Evolutionary conservation across 176 grass and related monocot species (phyloP).

Genomic region (Juncus effusus): DNA sequence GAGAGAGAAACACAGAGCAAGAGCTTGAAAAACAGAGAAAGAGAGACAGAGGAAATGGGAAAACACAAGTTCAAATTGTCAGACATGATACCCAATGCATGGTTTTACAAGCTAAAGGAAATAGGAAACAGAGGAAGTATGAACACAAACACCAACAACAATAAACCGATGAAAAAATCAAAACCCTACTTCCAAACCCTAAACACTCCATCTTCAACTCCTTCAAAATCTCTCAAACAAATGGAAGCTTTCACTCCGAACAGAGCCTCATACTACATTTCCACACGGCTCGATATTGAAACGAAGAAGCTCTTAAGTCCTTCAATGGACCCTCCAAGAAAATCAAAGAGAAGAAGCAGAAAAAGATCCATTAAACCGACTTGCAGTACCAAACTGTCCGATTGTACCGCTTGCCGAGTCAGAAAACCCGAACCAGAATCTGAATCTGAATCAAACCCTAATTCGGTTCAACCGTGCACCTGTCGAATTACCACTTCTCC

Average conservation of each 20-base stretch:
- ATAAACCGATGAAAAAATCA: slow-evolving; percentile 19
- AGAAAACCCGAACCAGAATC: slow-evolving; percentile 2
- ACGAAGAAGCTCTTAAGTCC: slow-evolving; percentile 17
- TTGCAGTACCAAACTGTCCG: background rate
- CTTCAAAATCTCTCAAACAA: background rate
- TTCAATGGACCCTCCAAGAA: slow-evolving; percentile 23
- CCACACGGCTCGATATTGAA: slow-evolving; percentile 24
- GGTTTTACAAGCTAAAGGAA: slow-evolving; percentile 42
- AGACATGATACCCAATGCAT: slow-evolving; percentile 45
- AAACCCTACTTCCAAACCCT: slow-evolving; percentile 16
- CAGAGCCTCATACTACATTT: slow-evolving; percentile 40
- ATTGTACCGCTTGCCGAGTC: slow-evolving; percentile 4
- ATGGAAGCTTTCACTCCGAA: slow-evolving; percentile 21
- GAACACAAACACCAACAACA: background rate
- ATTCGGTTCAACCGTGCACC: slow-evolving; percentile 23
- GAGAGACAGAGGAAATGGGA: slow-evolving; percentile 28
- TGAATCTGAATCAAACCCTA: slow-evolving; percentile 10
- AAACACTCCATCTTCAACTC: slow-evolving; percentile 3
- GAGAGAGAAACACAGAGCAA: background rate
- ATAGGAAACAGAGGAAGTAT: slow-evolving; percentile 23
- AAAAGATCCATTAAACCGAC: background rate
- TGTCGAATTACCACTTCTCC: slow-evolving; percentile 29
- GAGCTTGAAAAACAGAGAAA: background rate
- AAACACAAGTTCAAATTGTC: slow-evolving; percentile 36
- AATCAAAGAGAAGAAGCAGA: slow-evolving; percentile 13